phyloP scores from a whole-genome alignment of 2,329 filamentous ascomycete species.

The Colletotrichum echinochloae region DNA sequence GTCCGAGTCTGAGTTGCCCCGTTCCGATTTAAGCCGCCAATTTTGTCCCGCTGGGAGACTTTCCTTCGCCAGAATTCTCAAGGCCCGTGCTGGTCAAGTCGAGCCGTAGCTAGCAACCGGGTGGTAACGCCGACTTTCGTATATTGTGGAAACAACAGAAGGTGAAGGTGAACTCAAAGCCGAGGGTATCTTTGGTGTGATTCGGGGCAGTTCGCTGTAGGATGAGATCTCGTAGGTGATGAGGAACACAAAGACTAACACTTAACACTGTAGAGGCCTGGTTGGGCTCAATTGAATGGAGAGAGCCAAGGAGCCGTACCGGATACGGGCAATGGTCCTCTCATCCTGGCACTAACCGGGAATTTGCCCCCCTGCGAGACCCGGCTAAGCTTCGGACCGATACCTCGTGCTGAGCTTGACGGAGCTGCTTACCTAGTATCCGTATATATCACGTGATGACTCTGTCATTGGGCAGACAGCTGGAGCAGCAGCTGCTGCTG shows the following conservation, averaged over 20 bases:
- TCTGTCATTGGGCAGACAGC: slow-evolving; percentile 1
- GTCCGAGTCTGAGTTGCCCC: slow-evolving; percentile 35
- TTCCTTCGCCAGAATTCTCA: slow-evolving; percentile 25
- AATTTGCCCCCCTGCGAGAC: slow-evolving; percentile 9
- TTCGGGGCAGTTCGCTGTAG: neutral
- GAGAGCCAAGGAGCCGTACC: slow-evolving; percentile 31
- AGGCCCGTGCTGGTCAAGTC: slow-evolving; percentile 28
- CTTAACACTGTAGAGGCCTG: slow-evolving; percentile 14
- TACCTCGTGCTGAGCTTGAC: no score
- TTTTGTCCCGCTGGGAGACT: slow-evolving; percentile 16
- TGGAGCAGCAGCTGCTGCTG: slow-evolving; percentile 16
- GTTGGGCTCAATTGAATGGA: slow-evolving; percentile 19
- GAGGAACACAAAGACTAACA: slow-evolving; percentile 22
- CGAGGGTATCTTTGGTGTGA: neutral
- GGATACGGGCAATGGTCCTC: slow-evolving; percentile 35
- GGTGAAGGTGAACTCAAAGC: neutral
- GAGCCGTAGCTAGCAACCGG: neutral
- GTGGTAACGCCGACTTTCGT: neutral
- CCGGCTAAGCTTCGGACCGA: slow-evolving; percentile 39
- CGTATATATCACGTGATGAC: slow-evolving; percentile 18
- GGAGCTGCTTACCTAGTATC: neutral
- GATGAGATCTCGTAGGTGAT: slow-evolving; percentile 2
- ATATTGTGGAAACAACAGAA: neutral
- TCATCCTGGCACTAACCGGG: slow-evolving; percentile 16
- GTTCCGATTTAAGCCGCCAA: slow-evolving; percentile 40